A percentile compares a stretch with the other conserved stretches of the same genome.
Evolutionary conservation across 176 grass and related monocot species (phyloP).

Genomic region (Oryza glumipatula): DNA sequence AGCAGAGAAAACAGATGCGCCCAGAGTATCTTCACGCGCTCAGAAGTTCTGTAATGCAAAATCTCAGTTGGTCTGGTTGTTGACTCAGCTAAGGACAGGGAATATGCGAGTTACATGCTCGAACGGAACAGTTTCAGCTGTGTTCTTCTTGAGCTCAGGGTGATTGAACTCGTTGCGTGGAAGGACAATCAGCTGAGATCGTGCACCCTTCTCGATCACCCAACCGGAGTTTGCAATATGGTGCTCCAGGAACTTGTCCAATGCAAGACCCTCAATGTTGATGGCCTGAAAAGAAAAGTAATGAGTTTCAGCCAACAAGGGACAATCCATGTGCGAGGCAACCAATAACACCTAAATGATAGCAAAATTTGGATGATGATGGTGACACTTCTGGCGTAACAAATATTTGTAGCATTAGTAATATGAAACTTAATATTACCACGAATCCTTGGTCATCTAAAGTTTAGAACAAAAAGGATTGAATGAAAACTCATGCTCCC

Average conservation of each 20-base stretch:
- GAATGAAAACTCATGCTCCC: background rate
- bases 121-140: slow-evolving; percentile 66
- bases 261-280: slow-evolving; percentile 85
- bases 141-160: slow-evolving; percentile 93
- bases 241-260: slow-evolving; percentile 95
- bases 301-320: background rate
- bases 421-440: background rate
- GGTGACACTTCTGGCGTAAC: background rate
- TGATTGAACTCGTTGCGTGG: slow-evolving; percentile 85
- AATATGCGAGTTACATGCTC: slow-evolving; percentile 93
- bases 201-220: slow-evolving; percentile 70
- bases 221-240: slow-evolving; percentile 81
- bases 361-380: background rate
- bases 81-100: slow-evolving; percentile 76
- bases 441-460: background rate
- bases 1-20: slow-evolving; percentile 2
- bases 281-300: slow-evolving; percentile 61
- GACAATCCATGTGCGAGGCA: background rate
- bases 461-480: background rate
- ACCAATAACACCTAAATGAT: background rate
- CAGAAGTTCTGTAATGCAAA: slow-evolving; percentile 1
- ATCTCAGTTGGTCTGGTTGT: slow-evolving; percentile 4
- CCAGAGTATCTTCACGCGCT: slow-evolving; percentile 36
- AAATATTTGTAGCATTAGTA: background rate
- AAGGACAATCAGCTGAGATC: slow-evolving; percentile 76